These are phyloP conservation scores for Penicillium nucicola DNA, from an alignment of 495 filamentous ascomycete species.

Conservation along the genomic window DNA sequence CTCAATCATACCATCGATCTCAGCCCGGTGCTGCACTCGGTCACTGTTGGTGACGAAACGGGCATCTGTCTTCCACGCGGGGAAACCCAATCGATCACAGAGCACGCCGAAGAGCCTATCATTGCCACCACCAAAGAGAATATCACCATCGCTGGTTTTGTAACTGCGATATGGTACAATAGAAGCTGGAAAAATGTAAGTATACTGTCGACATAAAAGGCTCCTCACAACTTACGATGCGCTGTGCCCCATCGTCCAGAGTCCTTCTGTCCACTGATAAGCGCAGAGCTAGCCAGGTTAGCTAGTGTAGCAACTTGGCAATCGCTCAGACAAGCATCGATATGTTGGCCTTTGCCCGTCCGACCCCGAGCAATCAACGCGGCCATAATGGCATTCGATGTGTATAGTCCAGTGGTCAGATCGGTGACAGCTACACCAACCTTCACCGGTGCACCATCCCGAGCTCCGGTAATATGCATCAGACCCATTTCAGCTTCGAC, in stretches of 20 bases:
- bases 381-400: conserved; percentile 96
- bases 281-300: conserved; percentile 87
- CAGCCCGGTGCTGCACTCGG: conserved; percentile 72
- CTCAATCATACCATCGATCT: conserved; percentile 76
- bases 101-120: conserved; percentile 86
- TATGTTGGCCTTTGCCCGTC: conserved; percentile 81
- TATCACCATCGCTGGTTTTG: conserved; percentile 87
- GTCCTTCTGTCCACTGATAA: conserved; percentile 87
- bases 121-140: conserved; percentile 92
- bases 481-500: conserved; percentile 97
- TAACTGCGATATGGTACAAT: conserved; percentile 95
- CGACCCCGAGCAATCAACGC: conserved; percentile 69
- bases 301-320: conserved; percentile 90
- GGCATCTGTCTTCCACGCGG: conserved; percentile 75
- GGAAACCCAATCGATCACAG: conserved; percentile 70
- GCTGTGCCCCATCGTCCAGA: conserved; percentile 91
- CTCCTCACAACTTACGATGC: conserved; percentile 64
- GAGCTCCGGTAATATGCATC: conserved; percentile 93
- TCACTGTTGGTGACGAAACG: conserved; percentile 78
- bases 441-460: conserved; percentile 91
- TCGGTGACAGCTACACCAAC: conserved; percentile 97
- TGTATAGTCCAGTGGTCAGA: conserved; percentile 92
- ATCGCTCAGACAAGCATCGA: conserved; percentile 87
- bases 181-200: conserved; percentile 56
- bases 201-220: neutral